A percentile compares a stretch with the other conserved stretches of the same genome.
Conservation (phyloP, 257 asterid genomes). For the Solanum bulbocastanum region DNA sequence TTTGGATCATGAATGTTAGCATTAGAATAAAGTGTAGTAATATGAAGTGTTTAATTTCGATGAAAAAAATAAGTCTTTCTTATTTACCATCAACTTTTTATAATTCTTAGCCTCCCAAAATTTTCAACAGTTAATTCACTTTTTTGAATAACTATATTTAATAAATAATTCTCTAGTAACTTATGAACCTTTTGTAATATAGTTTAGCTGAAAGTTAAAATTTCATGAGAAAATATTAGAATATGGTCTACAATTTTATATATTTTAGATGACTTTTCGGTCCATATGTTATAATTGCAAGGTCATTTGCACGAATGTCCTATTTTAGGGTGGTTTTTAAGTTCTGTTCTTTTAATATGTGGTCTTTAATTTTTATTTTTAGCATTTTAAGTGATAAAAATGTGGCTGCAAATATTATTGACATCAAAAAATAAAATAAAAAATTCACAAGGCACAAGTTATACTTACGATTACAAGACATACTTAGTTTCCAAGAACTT, state of each 20-base stretch:
- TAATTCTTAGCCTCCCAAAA: background rate
- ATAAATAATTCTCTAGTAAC: no score
- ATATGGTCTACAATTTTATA: no score
- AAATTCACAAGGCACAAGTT: background rate
- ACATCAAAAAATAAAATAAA: background rate
- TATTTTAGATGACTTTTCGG: background rate
- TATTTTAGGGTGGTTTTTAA: no score
- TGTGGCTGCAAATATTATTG: background rate
- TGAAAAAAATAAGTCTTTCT: background rate
- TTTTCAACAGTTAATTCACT: background rate
- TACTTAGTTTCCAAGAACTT: no score
- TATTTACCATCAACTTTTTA: background rate
- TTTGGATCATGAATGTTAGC: background rate
- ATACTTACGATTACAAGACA: no score
- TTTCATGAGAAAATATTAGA: background rate
- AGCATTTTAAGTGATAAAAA: no score
- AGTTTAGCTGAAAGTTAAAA: background rate
- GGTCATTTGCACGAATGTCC: no score
- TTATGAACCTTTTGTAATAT: no score
- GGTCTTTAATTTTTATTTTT: no score
- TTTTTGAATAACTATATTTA: background rate
- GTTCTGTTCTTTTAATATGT: rapidly evolving
- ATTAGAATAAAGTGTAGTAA: no score
- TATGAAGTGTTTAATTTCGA: no score
- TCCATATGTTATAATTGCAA: background rate